Base-by-base conservation (phyloP, 768 basidiomycete genomes). In the Termitomyces sp. region DNA sequence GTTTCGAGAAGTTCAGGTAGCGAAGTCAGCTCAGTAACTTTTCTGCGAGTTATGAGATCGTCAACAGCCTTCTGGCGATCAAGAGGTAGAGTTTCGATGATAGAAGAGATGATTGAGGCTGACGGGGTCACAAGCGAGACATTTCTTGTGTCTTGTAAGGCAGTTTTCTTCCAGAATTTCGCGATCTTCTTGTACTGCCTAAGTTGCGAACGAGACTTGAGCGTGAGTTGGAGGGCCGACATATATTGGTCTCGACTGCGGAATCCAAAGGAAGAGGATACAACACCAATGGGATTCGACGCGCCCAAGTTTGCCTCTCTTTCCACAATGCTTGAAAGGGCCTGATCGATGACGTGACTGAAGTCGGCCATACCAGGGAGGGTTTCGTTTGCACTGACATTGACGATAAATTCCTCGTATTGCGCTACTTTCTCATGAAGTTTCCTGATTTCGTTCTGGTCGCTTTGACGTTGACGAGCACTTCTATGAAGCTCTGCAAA, bases 171-270 rank as follows among this genome's bases (percentile, higher is more conserved):
- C 81, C 83, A 83, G 33, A 63, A 73, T 53, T 75, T 70, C 18
- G 80, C 80, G 13, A 76, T 67, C 28, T 70, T 74, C 68, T 80
- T 82, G 79, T 78, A 83, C 46, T 77, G 72, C 40, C 73, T 76
- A 51, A 82, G 77, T 55, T 81, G 77, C 58, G 73, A 76, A 53
- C 82, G 76, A 51, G 76, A 69, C 55, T 75, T 77, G 63, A 83
- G 70, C 36, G 79, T 78, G 65, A 81, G 61, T 51, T 79, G 75
- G 55, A 84, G 71, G 8, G 81, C 79, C 18, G 80, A 78, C 55
- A 75, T 71, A 65, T 83, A 83, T 46, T 79, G 74, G 24, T 78
- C 77, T 28, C 74, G 68, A 42, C 75, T 77, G 42, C 78, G 75
- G 32, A 74, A 65, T 39, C 70, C 67, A 52, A 69, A 66, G 42